phyloP scores from a whole-genome alignment of 768 basidiomycete species.

The Auricularia sp. region DNA sequence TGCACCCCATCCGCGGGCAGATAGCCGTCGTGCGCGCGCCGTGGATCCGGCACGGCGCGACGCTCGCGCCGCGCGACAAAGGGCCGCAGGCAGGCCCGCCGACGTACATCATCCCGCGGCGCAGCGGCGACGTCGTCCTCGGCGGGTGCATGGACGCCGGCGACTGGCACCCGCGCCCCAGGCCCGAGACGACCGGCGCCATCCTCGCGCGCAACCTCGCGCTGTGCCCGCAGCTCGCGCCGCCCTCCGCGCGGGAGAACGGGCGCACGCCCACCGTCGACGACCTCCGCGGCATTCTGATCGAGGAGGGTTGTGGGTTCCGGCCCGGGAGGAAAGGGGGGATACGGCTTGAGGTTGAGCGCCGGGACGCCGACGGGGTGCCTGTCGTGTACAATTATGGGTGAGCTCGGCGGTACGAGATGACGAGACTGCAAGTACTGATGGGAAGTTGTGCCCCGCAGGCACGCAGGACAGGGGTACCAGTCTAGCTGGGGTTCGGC shows the following conservation, averaged over 20 bases:
- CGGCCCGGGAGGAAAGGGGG: constrained; percentile 60
- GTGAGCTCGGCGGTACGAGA: background rate
- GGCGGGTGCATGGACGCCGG: constrained; percentile 11
- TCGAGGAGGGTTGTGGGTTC: constrained; percentile 46
- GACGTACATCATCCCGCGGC: constrained; percentile 18
- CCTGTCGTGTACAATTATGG: constrained; percentile 20
- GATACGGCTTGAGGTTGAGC: constrained; percentile 38
- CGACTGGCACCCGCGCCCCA: constrained; percentile 10
- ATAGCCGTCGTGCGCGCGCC: constrained; percentile 14
- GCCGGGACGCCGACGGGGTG: background rate
- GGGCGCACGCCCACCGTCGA: constrained; percentile 22
- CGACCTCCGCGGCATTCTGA: constrained; percentile 28
- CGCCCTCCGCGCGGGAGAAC: constrained; percentile 9
- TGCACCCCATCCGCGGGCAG: constrained; percentile 17
- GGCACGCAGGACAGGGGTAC: constrained; percentile 18
- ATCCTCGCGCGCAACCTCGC: constrained; percentile 14
- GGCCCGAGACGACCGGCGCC: constrained; percentile 14
- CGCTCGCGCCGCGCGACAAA: constrained; percentile 6
- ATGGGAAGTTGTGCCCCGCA: background rate
- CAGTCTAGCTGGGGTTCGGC: constrained; percentile 19
- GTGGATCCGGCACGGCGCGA: constrained; percentile 15
- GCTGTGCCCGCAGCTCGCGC: constrained; percentile 16
- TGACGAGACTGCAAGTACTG: background rate
- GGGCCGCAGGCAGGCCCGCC: constrained; percentile 4
- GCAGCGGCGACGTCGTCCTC: constrained; percentile 15